phyloP scores from a whole-genome alignment of 2,329 filamentous ascomycete species.

The Nothopassalora personata region DNA sequence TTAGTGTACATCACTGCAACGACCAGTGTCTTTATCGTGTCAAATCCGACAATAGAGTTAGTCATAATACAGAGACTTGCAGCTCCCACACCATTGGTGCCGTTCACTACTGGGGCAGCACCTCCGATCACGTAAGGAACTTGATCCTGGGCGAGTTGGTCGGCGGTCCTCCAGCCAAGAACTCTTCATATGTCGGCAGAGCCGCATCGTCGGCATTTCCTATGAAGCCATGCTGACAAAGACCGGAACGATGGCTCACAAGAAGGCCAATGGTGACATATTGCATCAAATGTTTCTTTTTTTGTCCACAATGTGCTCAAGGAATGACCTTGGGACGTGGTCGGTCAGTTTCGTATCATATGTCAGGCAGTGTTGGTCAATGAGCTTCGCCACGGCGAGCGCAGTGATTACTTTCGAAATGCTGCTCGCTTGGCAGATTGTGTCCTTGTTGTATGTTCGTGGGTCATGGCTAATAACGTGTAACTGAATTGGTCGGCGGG shows the following conservation, averaged over 20 bases:
- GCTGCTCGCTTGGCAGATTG: constrained; percentile 26
- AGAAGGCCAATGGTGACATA: constrained; percentile 23
- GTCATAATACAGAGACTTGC: too few species aligned
- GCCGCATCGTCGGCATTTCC: constrained; percentile 17
- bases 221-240: constrained; percentile 24
- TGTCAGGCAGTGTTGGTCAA: constrained; percentile 18
- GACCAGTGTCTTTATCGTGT: too few species aligned
- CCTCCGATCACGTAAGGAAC: constrained; percentile 17
- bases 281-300: constrained; percentile 16
- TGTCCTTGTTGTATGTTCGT: constrained; percentile 17
- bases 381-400: constrained; percentile 20
- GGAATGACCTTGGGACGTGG: constrained; percentile 8
- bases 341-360: constrained; percentile 19
- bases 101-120: neutral
- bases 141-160: constrained; percentile 22
- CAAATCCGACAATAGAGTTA: too few species aligned
- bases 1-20: too few species aligned
- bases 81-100: too few species aligned
- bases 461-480: constrained; percentile 14
- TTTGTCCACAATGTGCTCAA: constrained; percentile 11
- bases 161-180: constrained; percentile 17
- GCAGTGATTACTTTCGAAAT: constrained; percentile 27
- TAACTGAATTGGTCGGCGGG: constrained; percentile 11
- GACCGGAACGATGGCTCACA: constrained; percentile 24
- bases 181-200: constrained; percentile 6